Evolutionary conservation across 2,329 filamentous ascomycete species (phyloP).

Genomic region (Stagonosporopsis rhizophila): DNA sequence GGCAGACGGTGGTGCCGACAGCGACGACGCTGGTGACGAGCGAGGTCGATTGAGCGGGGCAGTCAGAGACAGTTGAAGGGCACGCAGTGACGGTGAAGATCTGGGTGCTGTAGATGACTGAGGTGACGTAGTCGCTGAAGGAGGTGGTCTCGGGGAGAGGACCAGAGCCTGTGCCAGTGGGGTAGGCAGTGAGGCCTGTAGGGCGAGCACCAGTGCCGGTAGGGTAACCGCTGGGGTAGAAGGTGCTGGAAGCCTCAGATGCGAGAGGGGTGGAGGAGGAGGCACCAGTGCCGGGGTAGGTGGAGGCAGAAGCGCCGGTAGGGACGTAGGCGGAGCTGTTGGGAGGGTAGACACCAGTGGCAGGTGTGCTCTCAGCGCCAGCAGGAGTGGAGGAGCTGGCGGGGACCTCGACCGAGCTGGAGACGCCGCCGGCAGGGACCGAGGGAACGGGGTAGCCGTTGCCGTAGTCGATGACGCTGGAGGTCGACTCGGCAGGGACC

Average conservation of each 20-base stretch:
- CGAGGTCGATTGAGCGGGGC: constrained; percentile 45
- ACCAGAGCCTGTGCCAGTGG: constrained; percentile 26
- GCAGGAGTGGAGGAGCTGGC: constrained; percentile 13
- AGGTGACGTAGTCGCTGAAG: constrained; percentile 48
- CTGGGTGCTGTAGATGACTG: constrained; percentile 54
- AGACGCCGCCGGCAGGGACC: constrained; percentile 7
- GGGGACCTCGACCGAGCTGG: not conserved
- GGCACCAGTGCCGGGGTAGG: constrained; percentile 7
- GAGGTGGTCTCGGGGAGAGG: constrained; percentile 48
- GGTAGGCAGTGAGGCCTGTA: constrained; percentile 17
- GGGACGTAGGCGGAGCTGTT: constrained; percentile 11
- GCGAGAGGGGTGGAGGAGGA: constrained; percentile 14
- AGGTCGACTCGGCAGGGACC: constrained; percentile 5
- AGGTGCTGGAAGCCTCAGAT: constrained; percentile 14
- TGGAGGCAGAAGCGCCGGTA: constrained; percentile 12
- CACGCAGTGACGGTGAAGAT: constrained; percentile 52
- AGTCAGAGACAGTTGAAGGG: constrained; percentile 46
- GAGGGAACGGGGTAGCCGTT: constrained; percentile 12
- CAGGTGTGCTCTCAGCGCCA: constrained; percentile 22
- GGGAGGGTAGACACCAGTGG: constrained; percentile 26
- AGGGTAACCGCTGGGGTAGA: constrained; percentile 27
- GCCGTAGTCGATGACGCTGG: constrained; percentile 11
- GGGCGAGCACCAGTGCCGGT: constrained; percentile 50
- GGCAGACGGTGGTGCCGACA: constrained; percentile 55
- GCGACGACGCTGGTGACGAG: constrained; percentile 51